These are phyloP conservation scores for Colletotrichum siamense DNA, from an alignment of 2,329 filamentous ascomycete genomes.

Conservation along the genomic window DNA sequence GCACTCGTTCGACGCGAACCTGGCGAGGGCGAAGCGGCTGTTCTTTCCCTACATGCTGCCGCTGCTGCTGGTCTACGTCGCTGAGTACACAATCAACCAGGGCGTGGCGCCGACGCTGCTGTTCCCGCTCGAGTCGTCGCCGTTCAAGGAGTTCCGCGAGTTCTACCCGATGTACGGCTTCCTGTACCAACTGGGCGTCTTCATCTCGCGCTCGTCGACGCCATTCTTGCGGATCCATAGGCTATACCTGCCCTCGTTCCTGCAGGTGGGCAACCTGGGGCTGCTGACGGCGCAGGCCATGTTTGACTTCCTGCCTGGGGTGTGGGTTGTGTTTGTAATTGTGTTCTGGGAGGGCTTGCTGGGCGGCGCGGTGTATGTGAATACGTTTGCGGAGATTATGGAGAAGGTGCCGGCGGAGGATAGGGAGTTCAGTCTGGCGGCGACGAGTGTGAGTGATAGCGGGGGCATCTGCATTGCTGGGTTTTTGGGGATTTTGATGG, in stretches of 20 bases:
- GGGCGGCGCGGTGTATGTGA: slow-evolving; percentile 92
- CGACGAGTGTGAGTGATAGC: slow-evolving; percentile 91
- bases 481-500: slow-evolving; percentile 81
- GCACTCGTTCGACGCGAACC: slow-evolving; percentile 50
- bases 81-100: slow-evolving; percentile 98
- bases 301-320: slow-evolving; percentile 80
- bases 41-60: slow-evolving; percentile 89
- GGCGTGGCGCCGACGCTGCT: slow-evolving; percentile 89
- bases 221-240: slow-evolving; percentile 83
- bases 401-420: slow-evolving; percentile 79
- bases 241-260: slow-evolving; percentile 80
- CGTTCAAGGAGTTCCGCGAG: slow-evolving; percentile 80
- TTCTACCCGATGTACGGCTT: slow-evolving; percentile 97
- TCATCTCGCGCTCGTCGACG: slow-evolving; percentile 89
- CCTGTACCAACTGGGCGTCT: slow-evolving; percentile 94
- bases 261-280: slow-evolving; percentile 81
- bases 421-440: slow-evolving; percentile 88
- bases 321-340: slow-evolving; percentile 84
- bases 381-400: slow-evolving; percentile 93
- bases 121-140: slow-evolving; percentile 78
- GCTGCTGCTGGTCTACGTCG: slow-evolving; percentile 88
- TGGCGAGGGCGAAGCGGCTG: slow-evolving; percentile 71
- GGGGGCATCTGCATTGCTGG: slow-evolving; percentile 89
- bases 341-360: slow-evolving; percentile 95
- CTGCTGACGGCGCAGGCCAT: slow-evolving; percentile 79